Evolutionary conservation across 495 filamentous ascomycete genomes (phyloP), one percentile per base, ranked within the genome.

Genomic region (Pyrenopolyporus hunteri): DNA sequence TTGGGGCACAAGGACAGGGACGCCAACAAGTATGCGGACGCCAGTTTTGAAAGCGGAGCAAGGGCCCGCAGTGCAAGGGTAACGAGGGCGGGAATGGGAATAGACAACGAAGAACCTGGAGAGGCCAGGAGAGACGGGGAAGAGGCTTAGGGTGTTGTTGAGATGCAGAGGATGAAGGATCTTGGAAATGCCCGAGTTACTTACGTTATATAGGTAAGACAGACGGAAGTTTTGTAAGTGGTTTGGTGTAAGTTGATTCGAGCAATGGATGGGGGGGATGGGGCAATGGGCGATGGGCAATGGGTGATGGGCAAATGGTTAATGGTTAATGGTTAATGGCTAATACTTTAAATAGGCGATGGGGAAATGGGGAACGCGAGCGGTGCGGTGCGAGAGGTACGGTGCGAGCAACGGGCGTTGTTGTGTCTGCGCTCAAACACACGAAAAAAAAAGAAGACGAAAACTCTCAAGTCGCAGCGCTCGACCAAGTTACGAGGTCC

Each of bases 181-280:
- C 19, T 46, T 51, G 44, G 47, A 56, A 45, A 46, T 19, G 33
- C 29, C 42, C 36, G 44, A 54, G 48, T 54, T 32, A 19, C 33
- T 42, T 23, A n/a, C n/a, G n/a, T n/a, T n/a, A n/a, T n/a, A n/a
- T n/a, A n/a, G n/a, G n/a, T n/a, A n/a, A n/a, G n/a, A n/a, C n/a
- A n/a, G n/a, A n/a, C n/a, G n/a, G n/a, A n/a, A n/a, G n/a, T n/a
- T n/a, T n/a, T n/a, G n/a, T 37, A 56, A 54, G 36, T 51, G 56
- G 51, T 39, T 52, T 32, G 22, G 55, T 60, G 37, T 60, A 66
- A 60, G 63, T 66, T 57, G 63, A 66, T 60, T 66, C 50, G 50
- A 59, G 45, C 11, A 31, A 53, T 48, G 49, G n/a, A 29, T 29
- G 26, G 5, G 4, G 26, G 5, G 26, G 5, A 4, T 9, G 26